A percentile compares a stretch with the other conserved stretches of the same genome.
Evolutionary conservation across 192 early-diverging fungal genomes (phyloP).

Genomic region (Coemansia asiatica): DNA sequence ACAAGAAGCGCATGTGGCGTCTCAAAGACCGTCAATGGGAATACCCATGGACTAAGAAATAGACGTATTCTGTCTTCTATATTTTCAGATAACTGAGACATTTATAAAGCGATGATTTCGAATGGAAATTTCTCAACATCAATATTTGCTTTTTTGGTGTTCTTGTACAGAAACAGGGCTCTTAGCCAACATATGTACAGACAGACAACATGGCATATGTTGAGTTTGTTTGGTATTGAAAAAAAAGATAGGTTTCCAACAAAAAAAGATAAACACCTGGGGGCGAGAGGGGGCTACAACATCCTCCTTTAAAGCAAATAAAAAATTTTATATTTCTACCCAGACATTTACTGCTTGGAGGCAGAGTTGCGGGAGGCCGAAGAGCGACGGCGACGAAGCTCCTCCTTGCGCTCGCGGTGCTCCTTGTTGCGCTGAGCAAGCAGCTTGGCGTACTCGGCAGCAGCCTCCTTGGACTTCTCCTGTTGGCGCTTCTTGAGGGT

Average conservation of each 20-base stretch:
- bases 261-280: constrained; percentile 7
- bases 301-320: constrained; percentile 18
- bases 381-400: constrained; percentile 57
- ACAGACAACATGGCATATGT: background rate
- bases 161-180: too few relatives aligned
- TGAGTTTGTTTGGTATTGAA: constrained; percentile 4
- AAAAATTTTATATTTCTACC: constrained; percentile 28
- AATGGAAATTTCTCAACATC: too few relatives aligned
- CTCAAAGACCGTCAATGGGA: constrained; percentile 70
- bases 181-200: too few relatives aligned
- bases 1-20: constrained; percentile 84
- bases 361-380: constrained; percentile 57
- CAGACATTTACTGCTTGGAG: constrained; percentile 55
- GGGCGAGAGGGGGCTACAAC: too few relatives aligned
- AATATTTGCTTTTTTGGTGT: too few relatives aligned
- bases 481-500: constrained; percentile 86
- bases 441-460: constrained; percentile 77
- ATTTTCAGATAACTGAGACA: too few relatives aligned
- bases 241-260: constrained; percentile 12
- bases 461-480: constrained; percentile 71
- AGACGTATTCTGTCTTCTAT: background rate
- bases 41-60: constrained; percentile 61
- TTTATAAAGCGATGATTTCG: too few relatives aligned
- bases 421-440: constrained; percentile 94
- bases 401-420: constrained; percentile 86